Evolutionary conservation across 352 stramenopile genomes (phyloP).

Genomic region (Phytophthora multivora): DNA sequence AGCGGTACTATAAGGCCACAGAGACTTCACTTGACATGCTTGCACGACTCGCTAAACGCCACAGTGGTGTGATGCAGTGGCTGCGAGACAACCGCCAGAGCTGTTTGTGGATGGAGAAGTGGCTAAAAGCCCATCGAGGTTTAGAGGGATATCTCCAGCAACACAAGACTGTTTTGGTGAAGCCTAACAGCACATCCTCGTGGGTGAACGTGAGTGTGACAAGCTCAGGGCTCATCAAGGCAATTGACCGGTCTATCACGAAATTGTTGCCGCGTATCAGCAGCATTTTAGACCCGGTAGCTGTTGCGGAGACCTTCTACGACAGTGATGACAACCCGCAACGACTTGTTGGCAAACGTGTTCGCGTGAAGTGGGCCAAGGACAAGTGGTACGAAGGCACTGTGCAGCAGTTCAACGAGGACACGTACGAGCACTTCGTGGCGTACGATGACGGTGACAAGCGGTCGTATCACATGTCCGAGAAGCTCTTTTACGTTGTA

Average conservation of each 20-base stretch:
- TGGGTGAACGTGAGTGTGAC: slow-evolving; percentile 75
- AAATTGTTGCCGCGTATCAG: slow-evolving; percentile 67
- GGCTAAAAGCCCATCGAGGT: slow-evolving; percentile 70
- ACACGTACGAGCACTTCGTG: slow-evolving; percentile 83
- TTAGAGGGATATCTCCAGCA: slow-evolving; percentile 73
- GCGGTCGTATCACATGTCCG: slow-evolving; percentile 88
- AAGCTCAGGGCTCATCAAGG: slow-evolving; percentile 60
- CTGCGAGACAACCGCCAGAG: slow-evolving; percentile 65
- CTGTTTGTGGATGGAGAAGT: slow-evolving; percentile 87
- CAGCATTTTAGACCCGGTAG: slow-evolving; percentile 48
- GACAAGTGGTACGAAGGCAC: slow-evolving; percentile 89
- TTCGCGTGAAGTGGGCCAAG: slow-evolving; percentile 89
- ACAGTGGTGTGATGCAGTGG: slow-evolving; percentile 66
- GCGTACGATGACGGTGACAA: slow-evolving; percentile 89
- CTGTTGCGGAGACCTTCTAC: slow-evolving; percentile 77
- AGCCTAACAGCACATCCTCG: slow-evolving; percentile 83
- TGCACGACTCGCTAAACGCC: slow-evolving; percentile 77
- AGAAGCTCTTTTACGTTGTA: slow-evolving; percentile 89
- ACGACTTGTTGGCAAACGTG: slow-evolving; percentile 81
- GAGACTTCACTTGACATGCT: slow-evolving; percentile 90
- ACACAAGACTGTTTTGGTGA: slow-evolving; percentile 78
- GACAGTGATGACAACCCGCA: slow-evolving; percentile 89
- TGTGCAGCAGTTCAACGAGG: slow-evolving; percentile 81
- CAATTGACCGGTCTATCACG: slow-evolving; percentile 62
- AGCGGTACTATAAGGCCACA: slow-evolving; percentile 87